Evolutionary conservation across 352 stramenopile species (phyloP).

Genomic region (Saprolegnia parasitica): DNA sequence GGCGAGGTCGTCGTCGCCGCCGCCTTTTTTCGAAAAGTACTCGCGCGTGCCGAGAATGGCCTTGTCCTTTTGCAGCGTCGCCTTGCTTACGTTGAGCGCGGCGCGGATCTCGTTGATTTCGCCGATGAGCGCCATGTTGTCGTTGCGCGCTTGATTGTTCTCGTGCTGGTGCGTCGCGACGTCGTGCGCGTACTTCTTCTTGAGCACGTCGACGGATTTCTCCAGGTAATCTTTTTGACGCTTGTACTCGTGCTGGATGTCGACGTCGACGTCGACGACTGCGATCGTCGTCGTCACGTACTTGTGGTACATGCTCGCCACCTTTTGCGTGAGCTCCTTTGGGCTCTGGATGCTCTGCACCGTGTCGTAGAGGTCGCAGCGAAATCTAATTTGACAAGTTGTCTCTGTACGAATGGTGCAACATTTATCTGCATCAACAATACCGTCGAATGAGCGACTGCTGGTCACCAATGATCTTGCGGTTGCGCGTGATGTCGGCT

Average conservation of each 20-base stretch:
- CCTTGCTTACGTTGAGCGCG: conserved; percentile 65
- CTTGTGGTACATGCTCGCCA: conserved; percentile 53
- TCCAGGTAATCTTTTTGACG: conserved; percentile 91
- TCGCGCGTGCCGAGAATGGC: conserved; percentile 39
- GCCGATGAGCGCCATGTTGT: conserved; percentile 88
- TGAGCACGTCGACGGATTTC: conserved; percentile 85
- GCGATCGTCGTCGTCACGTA: conserved; percentile 48
- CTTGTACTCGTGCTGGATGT: conserved; percentile 84
- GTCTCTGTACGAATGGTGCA: conserved; percentile 65
- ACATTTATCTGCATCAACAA: conserved; percentile 78
- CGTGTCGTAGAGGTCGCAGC: too few relatives aligned
- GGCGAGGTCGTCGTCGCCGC: conserved; percentile 39
- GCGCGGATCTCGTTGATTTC: conserved; percentile 91
- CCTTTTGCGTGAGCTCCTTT: conserved; percentile 65
- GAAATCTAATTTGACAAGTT: conserved; percentile 46
- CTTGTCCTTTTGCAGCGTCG: conserved; percentile 73
- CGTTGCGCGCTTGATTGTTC: conserved; percentile 53
- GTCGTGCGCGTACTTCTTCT: conserved; percentile 83
- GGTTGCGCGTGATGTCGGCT: conserved; percentile 30
- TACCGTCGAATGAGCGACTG: conserved; percentile 64
- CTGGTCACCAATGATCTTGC: conserved; percentile 36
- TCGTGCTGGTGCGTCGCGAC: conserved; percentile 80
- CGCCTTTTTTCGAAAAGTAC: conserved; percentile 19
- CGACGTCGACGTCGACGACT: conserved; percentile 47
- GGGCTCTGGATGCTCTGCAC: conserved; percentile 57